Base-by-base conservation (phyloP, 768 basidiomycete species). In the Agrocybe chaxingu region DNA sequence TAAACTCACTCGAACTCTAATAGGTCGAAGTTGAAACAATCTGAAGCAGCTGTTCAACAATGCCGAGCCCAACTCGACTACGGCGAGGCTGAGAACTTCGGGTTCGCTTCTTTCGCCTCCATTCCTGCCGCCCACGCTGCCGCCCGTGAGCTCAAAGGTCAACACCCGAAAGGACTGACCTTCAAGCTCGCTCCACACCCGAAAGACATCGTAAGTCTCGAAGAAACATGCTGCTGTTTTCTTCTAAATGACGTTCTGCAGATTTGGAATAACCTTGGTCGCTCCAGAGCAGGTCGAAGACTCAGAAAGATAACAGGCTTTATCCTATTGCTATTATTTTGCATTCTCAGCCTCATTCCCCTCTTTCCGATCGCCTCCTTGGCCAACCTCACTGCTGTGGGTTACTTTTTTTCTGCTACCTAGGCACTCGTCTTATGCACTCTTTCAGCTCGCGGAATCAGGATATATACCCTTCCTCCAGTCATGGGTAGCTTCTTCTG, bases 321-420 rank as follows among this genome's bases (percentile, higher is more conserved):
- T 68, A 52, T 83, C 35, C 68, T 85, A 54, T 72, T 95, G 46
- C 67, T 72, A 8, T 49, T 84, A 18, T 76, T 93, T 45, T 90
- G 88, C 63, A 84, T 87, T 66, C 71, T 92, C 67, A 89, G 92
- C 69, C 89, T 89, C 16, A 66, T 93, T n/a, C 92, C 92, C 5
- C 71, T 94, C 8, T 74, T 90, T 53, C 71, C 87, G 45, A 84
- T 94, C 51, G 89, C 92, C 4, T 71, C 87, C 44, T 70, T 92
- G n/a, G 89, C 92, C 55, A 94, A 94, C 67, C 71, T 94, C 66
- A 75, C 82, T 33, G 75, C 80, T 41, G 84, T 87, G 58, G 36
- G 81, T 57, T 50, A 8, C 9, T 19, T 8, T 38, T 1, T 16
- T 7, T 18, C 38, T 29, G 30, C 9, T 39, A 44, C 8, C 8